Conservation (phyloP, 2,329 filamentous ascomycete species). For the Sclerotinia sclerotiorum region DNA sequence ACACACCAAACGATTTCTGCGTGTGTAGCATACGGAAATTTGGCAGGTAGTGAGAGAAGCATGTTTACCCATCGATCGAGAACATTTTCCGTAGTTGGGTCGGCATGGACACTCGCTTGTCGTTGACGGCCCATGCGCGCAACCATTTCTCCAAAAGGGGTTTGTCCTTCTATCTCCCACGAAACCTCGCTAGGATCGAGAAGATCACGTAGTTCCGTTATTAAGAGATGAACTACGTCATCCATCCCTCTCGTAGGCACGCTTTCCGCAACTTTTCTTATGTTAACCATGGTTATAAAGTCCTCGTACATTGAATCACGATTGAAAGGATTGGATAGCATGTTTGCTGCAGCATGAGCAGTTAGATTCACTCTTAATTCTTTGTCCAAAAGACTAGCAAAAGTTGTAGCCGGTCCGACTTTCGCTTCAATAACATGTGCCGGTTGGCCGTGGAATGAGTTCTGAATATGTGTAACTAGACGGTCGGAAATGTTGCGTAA, state of each 20-base stretch:
- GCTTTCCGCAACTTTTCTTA: conserved; percentile 62
- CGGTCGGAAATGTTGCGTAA: conserved; percentile 82
- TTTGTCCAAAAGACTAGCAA: conserved; percentile 81
- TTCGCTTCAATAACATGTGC: conserved; percentile 84
- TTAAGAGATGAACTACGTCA: conserved; percentile 60
- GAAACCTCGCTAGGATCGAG: conserved; percentile 64
- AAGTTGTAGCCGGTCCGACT: conserved; percentile 82
- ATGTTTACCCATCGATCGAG: conserved; percentile 78
- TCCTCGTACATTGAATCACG: conserved; percentile 95
- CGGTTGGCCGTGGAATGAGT: conserved; percentile 83
- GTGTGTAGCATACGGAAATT: conserved; percentile 72
- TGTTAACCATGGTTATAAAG: conserved; percentile 69
- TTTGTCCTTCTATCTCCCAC: conserved; percentile 63
- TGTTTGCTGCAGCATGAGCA: conserved; percentile 89
- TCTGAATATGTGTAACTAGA: conserved; percentile 77
- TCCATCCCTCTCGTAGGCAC: conserved; percentile 65
- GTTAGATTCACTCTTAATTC: conserved; percentile 89
- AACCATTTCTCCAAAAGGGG: conserved; percentile 59
- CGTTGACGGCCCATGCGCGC: conserved; percentile 48
- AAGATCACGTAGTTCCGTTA: conserved; percentile 68
- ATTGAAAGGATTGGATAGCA: conserved; percentile 85
- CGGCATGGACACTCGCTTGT: conserved; percentile 42
- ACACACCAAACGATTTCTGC: conserved; percentile 75
- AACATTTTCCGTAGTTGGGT: conserved; percentile 60
- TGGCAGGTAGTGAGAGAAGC: conserved; percentile 63